A percentile compares a stretch with the other conserved stretches of the same genome.
These are phyloP conservation scores for Porogramme epimiltina DNA, from an alignment of 1,284 basidiomycete genomes.

Conservation along the genomic window DNA sequence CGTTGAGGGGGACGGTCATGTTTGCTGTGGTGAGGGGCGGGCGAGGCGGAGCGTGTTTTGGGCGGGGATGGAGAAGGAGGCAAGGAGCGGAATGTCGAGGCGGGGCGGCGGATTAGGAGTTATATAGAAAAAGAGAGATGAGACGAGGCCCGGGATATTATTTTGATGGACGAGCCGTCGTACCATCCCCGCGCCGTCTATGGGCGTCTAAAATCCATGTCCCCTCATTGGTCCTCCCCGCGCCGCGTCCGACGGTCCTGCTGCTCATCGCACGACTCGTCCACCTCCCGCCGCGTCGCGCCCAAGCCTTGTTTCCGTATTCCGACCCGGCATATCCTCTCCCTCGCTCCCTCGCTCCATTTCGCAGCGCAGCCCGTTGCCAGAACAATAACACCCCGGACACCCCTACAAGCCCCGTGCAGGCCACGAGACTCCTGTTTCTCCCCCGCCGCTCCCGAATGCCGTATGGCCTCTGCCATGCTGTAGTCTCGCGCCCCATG, in stretches of 20 bases:
- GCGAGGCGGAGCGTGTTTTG: constrained; percentile 7
- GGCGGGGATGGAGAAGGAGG: constrained; percentile 11
- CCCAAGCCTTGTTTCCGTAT: background rate
- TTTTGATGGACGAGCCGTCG: constrained; percentile 12
- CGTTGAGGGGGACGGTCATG: constrained; percentile 36
- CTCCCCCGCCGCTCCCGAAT: background rate
- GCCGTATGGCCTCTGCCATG: background rate
- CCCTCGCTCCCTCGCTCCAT: background rate
- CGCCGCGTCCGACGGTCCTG: background rate
- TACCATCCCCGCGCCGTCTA: background rate
- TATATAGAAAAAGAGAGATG: constrained; percentile 26
- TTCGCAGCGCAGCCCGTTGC: background rate
- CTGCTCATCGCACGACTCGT: background rate
- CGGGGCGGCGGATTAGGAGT: constrained; percentile 2
- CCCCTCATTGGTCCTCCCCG: background rate
- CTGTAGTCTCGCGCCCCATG: background rate
- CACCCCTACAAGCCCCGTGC: background rate
- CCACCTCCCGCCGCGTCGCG: background rate
- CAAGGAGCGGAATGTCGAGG: constrained; percentile 8
- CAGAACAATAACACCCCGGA: background rate
- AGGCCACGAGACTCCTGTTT: background rate
- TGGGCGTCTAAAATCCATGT: background rate
- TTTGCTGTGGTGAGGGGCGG: constrained; percentile 9
- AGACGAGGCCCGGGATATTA: constrained; percentile 26
- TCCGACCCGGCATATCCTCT: too few species aligned